These are phyloP conservation scores for Wickerhamiella spandovensis DNA, from an alignment of 805 yeast genomes.

Conservation along the genomic window DNA sequence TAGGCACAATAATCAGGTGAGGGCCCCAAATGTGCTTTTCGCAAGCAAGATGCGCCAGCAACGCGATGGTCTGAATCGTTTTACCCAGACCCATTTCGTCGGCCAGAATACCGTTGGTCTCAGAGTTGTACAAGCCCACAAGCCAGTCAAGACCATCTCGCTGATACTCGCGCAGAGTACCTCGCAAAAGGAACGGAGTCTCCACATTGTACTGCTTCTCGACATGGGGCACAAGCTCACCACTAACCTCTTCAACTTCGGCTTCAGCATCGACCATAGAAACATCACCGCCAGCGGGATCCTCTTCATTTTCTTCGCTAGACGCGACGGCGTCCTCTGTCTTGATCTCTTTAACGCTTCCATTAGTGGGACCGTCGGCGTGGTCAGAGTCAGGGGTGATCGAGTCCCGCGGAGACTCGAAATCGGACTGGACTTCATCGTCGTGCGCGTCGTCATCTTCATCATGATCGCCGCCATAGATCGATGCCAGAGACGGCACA, in stretches of 20 bases:
- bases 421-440: constrained; percentile 18
- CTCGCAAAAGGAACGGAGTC: constrained; percentile 58
- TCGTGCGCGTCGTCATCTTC: constrained; percentile 25
- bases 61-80: constrained; percentile 88
- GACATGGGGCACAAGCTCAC: neutral
- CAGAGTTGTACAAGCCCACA: constrained; percentile 81
- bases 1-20: constrained; percentile 90
- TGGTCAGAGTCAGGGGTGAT: neutral
- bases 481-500: neutral
- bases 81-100: constrained; percentile 98
- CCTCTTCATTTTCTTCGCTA: constrained; percentile 11
- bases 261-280: constrained; percentile 10
- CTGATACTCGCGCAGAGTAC: constrained; percentile 78
- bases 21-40: constrained; percentile 97
- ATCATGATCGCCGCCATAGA: constrained; percentile 12
- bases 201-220: constrained; percentile 31
- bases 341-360: constrained; percentile 9
- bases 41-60: constrained; percentile 79
- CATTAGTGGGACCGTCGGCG: neutral
- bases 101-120: constrained; percentile 92
- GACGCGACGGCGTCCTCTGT: constrained; percentile 12
- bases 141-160: constrained; percentile 96
- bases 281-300: constrained; percentile 18
- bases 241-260: constrained; percentile 7
- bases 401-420: constrained; percentile 6